These are phyloP conservation scores for Apiospora marii DNA, from an alignment of 2,329 filamentous ascomycete genomes.

Conservation along the genomic window DNA sequence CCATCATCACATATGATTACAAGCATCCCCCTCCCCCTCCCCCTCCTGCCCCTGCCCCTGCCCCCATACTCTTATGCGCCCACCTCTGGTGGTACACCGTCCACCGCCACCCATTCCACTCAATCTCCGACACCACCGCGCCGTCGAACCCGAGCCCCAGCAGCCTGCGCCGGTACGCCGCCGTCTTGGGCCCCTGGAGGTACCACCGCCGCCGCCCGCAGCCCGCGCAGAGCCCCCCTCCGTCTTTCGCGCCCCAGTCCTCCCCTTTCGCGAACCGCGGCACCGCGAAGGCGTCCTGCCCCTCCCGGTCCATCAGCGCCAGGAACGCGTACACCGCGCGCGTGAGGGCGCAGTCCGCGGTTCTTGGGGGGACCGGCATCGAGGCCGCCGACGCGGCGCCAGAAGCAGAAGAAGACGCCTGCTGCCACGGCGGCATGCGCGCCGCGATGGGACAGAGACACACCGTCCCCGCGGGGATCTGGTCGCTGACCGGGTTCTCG, in stretches of 20 bases:
- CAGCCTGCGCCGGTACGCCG: neutral
- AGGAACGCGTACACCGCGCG: conserved; percentile 10
- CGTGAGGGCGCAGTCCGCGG: conserved; percentile 1
- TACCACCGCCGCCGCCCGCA: neutral
- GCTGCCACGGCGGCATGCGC: neutral
- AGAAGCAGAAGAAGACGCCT: too few relatives aligned
- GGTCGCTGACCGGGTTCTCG: neutral
- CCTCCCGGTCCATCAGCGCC: neutral
- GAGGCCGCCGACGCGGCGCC: too few relatives aligned
- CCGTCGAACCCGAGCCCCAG: neutral
- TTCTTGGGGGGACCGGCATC: neutral
- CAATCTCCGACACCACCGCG: neutral
- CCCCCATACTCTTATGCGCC: neutral
- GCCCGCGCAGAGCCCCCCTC: neutral
- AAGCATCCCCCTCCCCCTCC: neutral
- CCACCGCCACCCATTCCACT: neutral
- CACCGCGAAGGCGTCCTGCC: neutral
- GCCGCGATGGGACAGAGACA: neutral
- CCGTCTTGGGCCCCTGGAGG: conserved; percentile 10
- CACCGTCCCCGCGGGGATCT: conserved; percentile 1
- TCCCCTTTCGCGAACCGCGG: neutral
- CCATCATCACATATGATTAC: neutral
- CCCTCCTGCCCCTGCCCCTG: too few relatives aligned
- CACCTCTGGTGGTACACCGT: neutral
- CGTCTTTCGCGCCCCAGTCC: neutral